A percentile compares a stretch with the other conserved stretches of the same genome.
Conservation (phyloP, 257 asterid genomes). For the Coffea canephora region DNA sequence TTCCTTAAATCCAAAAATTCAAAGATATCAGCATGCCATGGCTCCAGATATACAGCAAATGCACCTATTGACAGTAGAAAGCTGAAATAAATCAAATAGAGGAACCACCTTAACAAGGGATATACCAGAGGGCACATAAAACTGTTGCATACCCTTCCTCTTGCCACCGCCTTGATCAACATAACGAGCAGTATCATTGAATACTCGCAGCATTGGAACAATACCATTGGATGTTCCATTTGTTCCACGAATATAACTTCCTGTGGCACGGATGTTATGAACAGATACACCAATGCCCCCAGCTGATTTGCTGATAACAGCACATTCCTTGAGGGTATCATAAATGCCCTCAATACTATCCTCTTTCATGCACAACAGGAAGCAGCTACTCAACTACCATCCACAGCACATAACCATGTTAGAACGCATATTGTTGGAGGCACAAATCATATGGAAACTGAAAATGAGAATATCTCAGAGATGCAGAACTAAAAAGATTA, state of each 20-base stretch:
- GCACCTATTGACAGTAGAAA: slow-evolving; percentile 55
- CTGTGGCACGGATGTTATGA: slow-evolving; percentile 94
- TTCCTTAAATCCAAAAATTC: slow-evolving; percentile 90
- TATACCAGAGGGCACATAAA: not conserved
- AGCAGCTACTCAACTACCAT: slow-evolving; percentile 91
- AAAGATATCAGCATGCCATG: slow-evolving; percentile 92
- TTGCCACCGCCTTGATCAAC: slow-evolving; percentile 99
- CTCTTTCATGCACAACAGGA: slow-evolving; percentile 92
- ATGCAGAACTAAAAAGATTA: not conserved
- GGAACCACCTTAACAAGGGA: not conserved
- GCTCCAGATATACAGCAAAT: slow-evolving; percentile 97
- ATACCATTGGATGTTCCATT: slow-evolving; percentile 95
- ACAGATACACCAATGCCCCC: slow-evolving; percentile 95
- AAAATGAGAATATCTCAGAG: not conserved
- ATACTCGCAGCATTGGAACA: slow-evolving; percentile 94
- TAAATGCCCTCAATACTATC: slow-evolving; percentile 97
- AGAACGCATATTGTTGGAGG: not conserved
- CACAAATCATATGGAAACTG: not conserved
- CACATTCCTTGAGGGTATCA: slow-evolving; percentile 94
- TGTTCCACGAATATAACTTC: slow-evolving; percentile 97
- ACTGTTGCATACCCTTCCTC: slow-evolving; percentile 64
- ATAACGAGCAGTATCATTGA: slow-evolving; percentile 93
- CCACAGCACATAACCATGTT: not conserved
- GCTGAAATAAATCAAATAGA: slow-evolving; percentile 10
- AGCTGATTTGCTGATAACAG: slow-evolving; percentile 97